phyloP scores from a whole-genome alignment of 225 moss, liverwort and hornwort genomes.

The Sphagnum tenellum region DNA sequence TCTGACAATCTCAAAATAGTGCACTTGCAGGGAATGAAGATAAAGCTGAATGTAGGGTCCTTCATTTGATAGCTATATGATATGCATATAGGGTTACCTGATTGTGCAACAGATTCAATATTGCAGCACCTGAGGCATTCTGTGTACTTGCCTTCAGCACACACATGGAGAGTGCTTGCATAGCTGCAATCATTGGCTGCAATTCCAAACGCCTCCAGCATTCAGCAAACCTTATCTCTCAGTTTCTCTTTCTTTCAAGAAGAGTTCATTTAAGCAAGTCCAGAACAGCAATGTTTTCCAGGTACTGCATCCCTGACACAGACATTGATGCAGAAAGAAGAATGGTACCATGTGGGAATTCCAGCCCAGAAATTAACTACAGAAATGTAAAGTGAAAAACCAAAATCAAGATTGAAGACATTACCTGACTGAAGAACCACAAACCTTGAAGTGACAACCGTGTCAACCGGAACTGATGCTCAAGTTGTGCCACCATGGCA shows the following conservation, averaged over 20 bases:
- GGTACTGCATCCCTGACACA: too few species aligned
- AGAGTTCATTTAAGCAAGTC: too few species aligned
- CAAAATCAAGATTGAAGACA: not conserved
- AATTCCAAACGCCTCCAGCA: not conserved
- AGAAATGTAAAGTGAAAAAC: not conserved
- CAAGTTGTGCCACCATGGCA: conserved; percentile 96
- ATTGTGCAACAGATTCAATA: conserved; percentile 81
- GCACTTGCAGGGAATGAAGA: not conserved
- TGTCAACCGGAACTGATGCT: conserved; percentile 87
- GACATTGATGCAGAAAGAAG: too few species aligned
- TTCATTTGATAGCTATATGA: too few species aligned
- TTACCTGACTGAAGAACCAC: conserved; percentile 97
- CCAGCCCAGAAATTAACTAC: too few species aligned
- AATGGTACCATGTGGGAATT: too few species aligned
- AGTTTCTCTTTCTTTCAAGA: not conserved
- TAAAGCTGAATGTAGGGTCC: too few species aligned
- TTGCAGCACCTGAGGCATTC: conserved; percentile 82
- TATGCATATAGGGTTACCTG: conserved; percentile 29
- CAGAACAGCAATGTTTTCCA: too few species aligned
- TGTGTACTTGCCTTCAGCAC: conserved; percentile 66
- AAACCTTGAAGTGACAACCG: conserved; percentile 93
- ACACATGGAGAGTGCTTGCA: conserved; percentile 75
- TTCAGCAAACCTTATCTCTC: not conserved
- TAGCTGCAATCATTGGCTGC: conserved; percentile 93
- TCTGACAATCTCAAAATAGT: not conserved